These are phyloP conservation scores for Puccinia triticina DNA, from an alignment of 1,284 basidiomycete genomes.

Conservation along the genomic window DNA sequence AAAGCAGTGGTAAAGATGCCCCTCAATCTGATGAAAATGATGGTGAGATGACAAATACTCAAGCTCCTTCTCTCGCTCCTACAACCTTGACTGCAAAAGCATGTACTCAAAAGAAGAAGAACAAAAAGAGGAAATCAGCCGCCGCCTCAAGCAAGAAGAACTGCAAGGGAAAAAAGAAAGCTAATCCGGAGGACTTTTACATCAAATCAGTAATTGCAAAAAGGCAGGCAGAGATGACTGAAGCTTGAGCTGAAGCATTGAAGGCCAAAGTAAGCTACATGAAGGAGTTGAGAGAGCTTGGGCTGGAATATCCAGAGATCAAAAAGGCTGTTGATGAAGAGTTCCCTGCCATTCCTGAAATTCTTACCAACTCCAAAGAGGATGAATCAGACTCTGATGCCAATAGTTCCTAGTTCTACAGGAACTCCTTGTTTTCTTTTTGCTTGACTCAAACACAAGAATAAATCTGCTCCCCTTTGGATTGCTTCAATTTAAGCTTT, in stretches of 20 bases:
- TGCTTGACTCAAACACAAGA: no score
- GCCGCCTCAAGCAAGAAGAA: not conserved
- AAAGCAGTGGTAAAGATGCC: not conserved
- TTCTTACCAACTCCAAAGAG: no score
- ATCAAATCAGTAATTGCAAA: constrained; percentile 2
- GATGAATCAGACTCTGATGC: no score
- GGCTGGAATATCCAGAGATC: not conserved
- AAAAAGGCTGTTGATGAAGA: not conserved
- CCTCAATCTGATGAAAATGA: not conserved
- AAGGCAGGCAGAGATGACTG: not conserved
- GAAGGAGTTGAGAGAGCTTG: constrained; percentile 2
- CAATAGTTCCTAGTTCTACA: no score
- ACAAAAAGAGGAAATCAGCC: not conserved
- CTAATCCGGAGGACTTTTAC: not conserved
- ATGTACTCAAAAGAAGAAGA: not conserved
- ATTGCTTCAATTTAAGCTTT: no score
- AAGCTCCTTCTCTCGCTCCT: not conserved
- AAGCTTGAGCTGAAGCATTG: not conserved
- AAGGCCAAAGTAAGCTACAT: constrained; percentile 16
- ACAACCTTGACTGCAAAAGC: not conserved
- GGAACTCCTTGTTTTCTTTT: no score
- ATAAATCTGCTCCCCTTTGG: no score
- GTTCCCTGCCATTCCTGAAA: no score
- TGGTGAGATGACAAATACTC: not conserved
- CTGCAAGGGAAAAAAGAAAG: constrained; percentile 5